Conservation (phyloP, 805 yeast species). For the Candida vaughaniae region DNA sequence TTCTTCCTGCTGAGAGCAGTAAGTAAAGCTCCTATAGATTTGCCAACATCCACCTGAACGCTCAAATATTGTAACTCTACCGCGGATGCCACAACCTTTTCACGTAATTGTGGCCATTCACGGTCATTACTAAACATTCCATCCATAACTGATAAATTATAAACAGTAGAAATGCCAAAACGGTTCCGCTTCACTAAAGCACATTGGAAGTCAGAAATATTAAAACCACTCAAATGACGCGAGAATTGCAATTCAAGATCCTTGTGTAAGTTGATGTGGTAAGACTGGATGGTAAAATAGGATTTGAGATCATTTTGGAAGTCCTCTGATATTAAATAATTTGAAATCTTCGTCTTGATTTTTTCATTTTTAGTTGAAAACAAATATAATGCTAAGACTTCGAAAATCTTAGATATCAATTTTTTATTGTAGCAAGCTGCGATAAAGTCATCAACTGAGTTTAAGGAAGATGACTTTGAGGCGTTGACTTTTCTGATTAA, state of each 20-base stretch:
- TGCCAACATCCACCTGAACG: constrained; percentile 67
- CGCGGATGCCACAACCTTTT: constrained; percentile 56
- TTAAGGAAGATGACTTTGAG: constrained; percentile 4
- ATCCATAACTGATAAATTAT: constrained; percentile 64
- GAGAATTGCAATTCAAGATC: constrained; percentile 47
- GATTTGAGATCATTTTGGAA: constrained; percentile 29
- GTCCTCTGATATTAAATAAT: constrained; percentile 36
- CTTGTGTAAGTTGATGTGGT: constrained; percentile 46
- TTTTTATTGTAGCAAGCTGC: constrained; percentile 51
- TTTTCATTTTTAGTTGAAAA: constrained; percentile 52
- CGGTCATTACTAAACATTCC: constrained; percentile 47
- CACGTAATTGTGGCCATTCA: constrained; percentile 43
- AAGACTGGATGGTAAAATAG: constrained; percentile 45
- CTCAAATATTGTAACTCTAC: constrained; percentile 60
- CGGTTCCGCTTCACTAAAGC: constrained; percentile 46
- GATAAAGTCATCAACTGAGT: constrained; percentile 12
- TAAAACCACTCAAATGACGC: constrained; percentile 44
- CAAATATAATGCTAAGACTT: constrained; percentile 69
- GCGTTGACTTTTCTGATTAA: constrained; percentile 35
- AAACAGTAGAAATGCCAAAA: constrained; percentile 54
- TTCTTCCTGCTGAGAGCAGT: constrained; percentile 60
- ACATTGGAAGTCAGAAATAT: constrained; percentile 51
- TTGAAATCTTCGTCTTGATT: constrained; percentile 42
- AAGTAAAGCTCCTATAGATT: constrained; percentile 75
- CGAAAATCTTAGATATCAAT: constrained; percentile 66